Evolutionary conservation across 805 yeast species (phyloP).

Genomic region (Wickerhamomyces chambardii): DNA sequence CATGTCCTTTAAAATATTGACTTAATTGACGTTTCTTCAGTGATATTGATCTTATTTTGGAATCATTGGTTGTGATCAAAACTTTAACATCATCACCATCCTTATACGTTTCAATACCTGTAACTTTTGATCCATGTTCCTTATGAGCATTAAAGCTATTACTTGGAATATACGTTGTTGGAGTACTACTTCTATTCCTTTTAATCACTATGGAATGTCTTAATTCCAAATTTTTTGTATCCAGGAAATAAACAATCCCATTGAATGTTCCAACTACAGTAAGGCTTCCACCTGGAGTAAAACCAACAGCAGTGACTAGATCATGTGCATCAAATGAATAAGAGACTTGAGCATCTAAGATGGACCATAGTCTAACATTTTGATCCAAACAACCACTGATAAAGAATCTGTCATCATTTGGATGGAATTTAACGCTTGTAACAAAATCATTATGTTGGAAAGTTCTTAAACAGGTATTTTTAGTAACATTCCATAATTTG

Average conservation of each 20-base stretch:
- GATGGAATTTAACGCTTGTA: conserved; percentile 73
- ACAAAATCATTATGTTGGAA: conserved; percentile 78
- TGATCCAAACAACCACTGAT: conserved; percentile 76
- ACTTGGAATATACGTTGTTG: conserved; percentile 5
- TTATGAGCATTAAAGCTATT: conserved; percentile 3
- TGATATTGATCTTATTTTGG: conserved; percentile 62
- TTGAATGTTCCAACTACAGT: conserved; percentile 70
- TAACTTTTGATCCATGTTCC: conserved; percentile 46
- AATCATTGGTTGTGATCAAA: conserved; percentile 75
- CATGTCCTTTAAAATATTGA: conserved; percentile 64
- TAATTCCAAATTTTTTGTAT: conserved; percentile 52
- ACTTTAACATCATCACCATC: conserved; percentile 29
- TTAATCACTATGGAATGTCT: conserved; percentile 35
- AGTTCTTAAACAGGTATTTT: conserved; percentile 49
- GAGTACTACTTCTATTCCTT: conserved; percentile 20
- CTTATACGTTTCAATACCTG: conserved; percentile 56
- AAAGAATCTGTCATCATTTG: conserved; percentile 80
- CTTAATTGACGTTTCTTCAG: conserved; percentile 43
- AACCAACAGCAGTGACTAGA: conserved; percentile 64
- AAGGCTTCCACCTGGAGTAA: conserved; percentile 57
- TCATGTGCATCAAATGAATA: conserved; percentile 53
- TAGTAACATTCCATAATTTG: conserved; percentile 76
- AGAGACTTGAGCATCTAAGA: conserved; percentile 60
- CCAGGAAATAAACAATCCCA: conserved; percentile 55
- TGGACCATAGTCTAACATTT: conserved; percentile 72